Percentiles rank a stretch among this genome's conserved stretches.
Evolutionary conservation across 163 green algal genomes (phyloP).

Genomic region (Dunaliella salina): DNA sequence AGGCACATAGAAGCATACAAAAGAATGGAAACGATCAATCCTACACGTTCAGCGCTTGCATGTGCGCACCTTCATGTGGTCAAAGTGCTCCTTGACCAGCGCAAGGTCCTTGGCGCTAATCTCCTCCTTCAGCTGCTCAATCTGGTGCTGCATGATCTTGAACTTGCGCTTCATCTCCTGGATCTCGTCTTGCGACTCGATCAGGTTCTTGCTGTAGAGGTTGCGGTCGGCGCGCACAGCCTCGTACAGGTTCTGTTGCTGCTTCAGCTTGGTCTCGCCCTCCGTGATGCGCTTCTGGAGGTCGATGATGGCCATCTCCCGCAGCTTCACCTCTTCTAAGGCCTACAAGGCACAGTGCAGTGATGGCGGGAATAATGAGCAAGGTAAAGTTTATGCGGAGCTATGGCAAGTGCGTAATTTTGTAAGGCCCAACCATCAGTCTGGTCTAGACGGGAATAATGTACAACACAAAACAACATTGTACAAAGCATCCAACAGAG

Average conservation of each 20-base stretch:
- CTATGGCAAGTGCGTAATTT: too few species aligned
- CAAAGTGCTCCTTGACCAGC: slow-evolving; percentile 86
- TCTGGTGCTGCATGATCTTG: slow-evolving; percentile 80
- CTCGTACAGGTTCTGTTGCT: slow-evolving; percentile 87
- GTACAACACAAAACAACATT: too few species aligned
- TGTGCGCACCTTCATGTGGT: slow-evolving; percentile 70
- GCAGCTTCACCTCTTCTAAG: slow-evolving; percentile 81
- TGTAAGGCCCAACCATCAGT: too few species aligned
- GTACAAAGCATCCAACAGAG: slow-evolving; percentile 3
- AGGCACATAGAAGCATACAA: too few species aligned
- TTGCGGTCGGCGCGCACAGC: slow-evolving; percentile 80
- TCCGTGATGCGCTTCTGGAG: slow-evolving; percentile 86
- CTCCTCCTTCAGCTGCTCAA: slow-evolving; percentile 88
- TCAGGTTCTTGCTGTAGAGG: slow-evolving; percentile 85
- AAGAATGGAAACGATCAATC: too few species aligned
- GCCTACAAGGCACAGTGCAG: slow-evolving; percentile 27
- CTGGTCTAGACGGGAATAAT: too few species aligned
- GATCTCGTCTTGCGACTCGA: slow-evolving; percentile 89
- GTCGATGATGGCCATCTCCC: slow-evolving; percentile 82
- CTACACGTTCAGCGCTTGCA: neutral
- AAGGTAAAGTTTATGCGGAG: too few species aligned
- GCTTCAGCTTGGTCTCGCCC: slow-evolving; percentile 76
- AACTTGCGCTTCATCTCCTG: slow-evolving; percentile 90
- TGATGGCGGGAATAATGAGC: slow-evolving; percentile 11
- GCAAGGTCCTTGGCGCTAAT: slow-evolving; percentile 75